A percentile compares a stretch with the other conserved stretches of the same genome.
Evolutionary conservation across 2,329 filamentous ascomycete species (phyloP).

Genomic region (Dothideomycetes sp.): DNA sequence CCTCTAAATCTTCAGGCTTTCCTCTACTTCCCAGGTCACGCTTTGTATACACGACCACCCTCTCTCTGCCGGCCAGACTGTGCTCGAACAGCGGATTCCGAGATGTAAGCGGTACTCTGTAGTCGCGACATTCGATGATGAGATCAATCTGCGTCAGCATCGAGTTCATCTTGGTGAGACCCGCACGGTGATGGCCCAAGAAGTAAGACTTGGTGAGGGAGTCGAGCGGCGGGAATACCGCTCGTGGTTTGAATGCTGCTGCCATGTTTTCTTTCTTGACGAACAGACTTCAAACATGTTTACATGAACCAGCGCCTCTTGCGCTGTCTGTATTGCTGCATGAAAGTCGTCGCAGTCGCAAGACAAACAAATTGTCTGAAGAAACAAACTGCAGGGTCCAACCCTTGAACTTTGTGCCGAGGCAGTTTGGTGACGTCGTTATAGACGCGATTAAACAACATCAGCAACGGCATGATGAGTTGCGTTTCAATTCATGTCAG

Average conservation of each 20-base stretch:
- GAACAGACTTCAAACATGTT: too few species aligned
- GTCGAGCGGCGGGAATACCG: slow-evolving; percentile 58
- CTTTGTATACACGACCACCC: slow-evolving; percentile 87
- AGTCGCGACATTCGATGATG: slow-evolving; percentile 90
- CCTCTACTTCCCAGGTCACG: slow-evolving; percentile 54
- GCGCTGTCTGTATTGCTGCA: background rate
- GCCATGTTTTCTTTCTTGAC: slow-evolving; percentile 17
- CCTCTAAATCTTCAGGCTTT: slow-evolving; percentile 29
- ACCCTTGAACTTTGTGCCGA: slow-evolving; percentile 4
- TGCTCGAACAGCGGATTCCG: slow-evolving; percentile 84
- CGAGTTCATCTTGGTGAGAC: slow-evolving; percentile 70
- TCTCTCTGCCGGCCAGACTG: slow-evolving; percentile 53
- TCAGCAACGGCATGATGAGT: background rate
- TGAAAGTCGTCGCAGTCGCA: background rate
- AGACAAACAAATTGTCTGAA: background rate
- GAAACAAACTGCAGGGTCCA: background rate
- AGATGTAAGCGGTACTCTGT: slow-evolving; percentile 77
- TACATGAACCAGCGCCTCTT: background rate
- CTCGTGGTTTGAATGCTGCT: slow-evolving; percentile 59
- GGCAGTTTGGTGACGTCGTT: slow-evolving; percentile 1
- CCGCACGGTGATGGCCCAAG: slow-evolving; percentile 81
- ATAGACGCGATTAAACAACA: too few species aligned
- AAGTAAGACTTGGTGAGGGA: slow-evolving; percentile 85
- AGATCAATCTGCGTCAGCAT: slow-evolving; percentile 73
- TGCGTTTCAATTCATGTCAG: too few species aligned